phyloP scores from a whole-genome alignment of 805 yeast genomes.

The Candida peoriensis region DNA sequence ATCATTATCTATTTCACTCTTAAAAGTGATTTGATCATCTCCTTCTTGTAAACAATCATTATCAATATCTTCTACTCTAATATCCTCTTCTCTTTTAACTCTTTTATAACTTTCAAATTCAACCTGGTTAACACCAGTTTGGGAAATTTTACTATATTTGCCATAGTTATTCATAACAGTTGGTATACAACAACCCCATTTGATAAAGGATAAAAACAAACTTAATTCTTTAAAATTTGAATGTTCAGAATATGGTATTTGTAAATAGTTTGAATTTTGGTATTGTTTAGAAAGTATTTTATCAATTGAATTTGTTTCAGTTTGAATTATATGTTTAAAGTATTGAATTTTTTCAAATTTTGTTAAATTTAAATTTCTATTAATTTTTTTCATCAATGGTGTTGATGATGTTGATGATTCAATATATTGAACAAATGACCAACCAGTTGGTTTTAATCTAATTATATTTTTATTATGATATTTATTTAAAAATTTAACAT shows the following conservation, averaged over 20 bases:
- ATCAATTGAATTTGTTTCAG: not conserved
- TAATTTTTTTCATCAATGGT: not conserved
- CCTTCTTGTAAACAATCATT: not conserved
- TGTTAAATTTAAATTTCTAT: not conserved
- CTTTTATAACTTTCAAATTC: slow-evolving; percentile 30
- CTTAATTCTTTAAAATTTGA: slow-evolving; percentile 81
- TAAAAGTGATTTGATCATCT: not conserved
- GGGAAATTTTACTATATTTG: slow-evolving; percentile 13
- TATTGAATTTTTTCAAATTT: not conserved
- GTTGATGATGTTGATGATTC: not conserved
- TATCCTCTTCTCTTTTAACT: slow-evolving; percentile 45
- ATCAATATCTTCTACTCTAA: not conserved
- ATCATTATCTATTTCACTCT: not conserved
- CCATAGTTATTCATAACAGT: slow-evolving; percentile 55
- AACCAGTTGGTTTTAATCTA: slow-evolving; percentile 88
- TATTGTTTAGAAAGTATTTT: not conserved
- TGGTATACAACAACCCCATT: slow-evolving; percentile 57
- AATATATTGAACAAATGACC: slow-evolving; percentile 52
- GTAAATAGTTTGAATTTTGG: slow-evolving; percentile 26
- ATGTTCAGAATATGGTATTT: slow-evolving; percentile 91
- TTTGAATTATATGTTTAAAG: not conserved
- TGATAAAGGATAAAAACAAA: slow-evolving; percentile 51
- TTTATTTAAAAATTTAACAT: slow-evolving; percentile 26
- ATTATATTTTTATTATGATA: slow-evolving; percentile 33
- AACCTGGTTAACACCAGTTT: too few species aligned